Evolutionary conservation across 1,139 yeast species (phyloP).

Genomic region (Suhomyces yuchorum): DNA sequence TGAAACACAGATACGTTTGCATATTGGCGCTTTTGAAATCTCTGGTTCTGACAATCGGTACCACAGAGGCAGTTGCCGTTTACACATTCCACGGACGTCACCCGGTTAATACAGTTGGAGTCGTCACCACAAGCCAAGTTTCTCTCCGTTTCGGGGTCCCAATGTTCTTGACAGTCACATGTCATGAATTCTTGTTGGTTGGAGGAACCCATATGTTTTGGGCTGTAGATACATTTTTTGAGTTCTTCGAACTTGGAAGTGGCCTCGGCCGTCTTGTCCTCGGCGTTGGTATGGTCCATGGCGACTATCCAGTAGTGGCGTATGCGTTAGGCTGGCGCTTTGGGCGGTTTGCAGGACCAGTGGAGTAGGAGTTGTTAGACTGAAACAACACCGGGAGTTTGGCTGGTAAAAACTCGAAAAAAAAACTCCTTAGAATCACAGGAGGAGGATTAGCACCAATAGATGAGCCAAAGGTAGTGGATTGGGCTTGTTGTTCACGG

Average conservation of each 20-base stretch:
- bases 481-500: background rate
- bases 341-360: background rate
- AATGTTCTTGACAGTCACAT: slow-evolving; percentile 75
- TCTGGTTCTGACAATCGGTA: slow-evolving; percentile 75
- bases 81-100: slow-evolving; percentile 90
- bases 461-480: background rate
- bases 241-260: slow-evolving; percentile 55
- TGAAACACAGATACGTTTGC: slow-evolving; percentile 74
- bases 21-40: slow-evolving; percentile 77
- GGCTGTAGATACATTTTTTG: slow-evolving; percentile 60
- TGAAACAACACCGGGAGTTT: background rate
- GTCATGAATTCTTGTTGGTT: slow-evolving; percentile 80
- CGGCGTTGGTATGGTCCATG: background rate
- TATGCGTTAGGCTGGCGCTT: background rate
- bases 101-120: slow-evolving; percentile 86
- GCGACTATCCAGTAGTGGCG: slow-evolving; percentile 5
- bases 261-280: slow-evolving; percentile 74
- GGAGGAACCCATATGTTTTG: slow-evolving; percentile 61
- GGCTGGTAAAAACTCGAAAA: background rate
- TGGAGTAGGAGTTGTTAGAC: background rate
- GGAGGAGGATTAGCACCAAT: background rate
- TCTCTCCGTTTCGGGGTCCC: slow-evolving; percentile 33
- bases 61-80: slow-evolving; percentile 78
- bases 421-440: background rate
- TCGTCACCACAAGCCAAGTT: slow-evolving; percentile 84